Conservation (phyloP, 78 protist species). For the Diacronema lutheri region DNA sequence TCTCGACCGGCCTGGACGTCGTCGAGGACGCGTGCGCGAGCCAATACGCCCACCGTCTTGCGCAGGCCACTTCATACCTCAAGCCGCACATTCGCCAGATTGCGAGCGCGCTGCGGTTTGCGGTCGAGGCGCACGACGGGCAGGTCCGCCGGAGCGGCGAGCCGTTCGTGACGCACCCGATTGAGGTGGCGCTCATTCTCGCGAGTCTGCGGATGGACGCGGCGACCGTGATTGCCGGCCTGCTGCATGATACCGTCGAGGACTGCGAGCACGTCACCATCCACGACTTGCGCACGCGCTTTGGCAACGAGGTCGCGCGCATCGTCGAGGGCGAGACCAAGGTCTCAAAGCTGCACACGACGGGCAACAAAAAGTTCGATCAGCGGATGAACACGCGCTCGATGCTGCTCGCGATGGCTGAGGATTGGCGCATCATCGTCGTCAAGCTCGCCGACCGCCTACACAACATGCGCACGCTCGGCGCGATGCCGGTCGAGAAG, state of each 20-base stretch:
- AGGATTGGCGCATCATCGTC: conserved; percentile 30
- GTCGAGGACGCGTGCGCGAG: no score
- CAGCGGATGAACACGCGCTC: conserved; percentile 10
- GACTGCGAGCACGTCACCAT: not conserved
- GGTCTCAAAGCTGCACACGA: not conserved
- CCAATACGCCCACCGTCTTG: no score
- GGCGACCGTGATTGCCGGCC: not conserved
- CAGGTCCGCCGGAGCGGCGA: conserved; percentile 21
- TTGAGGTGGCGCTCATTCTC: conserved; percentile 8
- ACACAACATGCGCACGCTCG: conserved; percentile 41
- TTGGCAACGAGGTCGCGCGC: not conserved
- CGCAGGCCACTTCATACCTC: no score
- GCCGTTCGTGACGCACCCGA: conserved; percentile 20
- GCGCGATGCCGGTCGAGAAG: conserved; percentile 16
- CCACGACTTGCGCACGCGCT: not conserved
- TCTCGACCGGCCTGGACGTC: no score
- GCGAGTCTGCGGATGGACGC: conserved; percentile 7
- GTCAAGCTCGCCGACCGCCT: conserved; percentile 42
- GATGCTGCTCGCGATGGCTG: conserved; percentile 19
- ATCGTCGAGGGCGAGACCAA: conserved; percentile 30
- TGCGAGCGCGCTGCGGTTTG: not conserved
- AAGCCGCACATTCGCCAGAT: no score
- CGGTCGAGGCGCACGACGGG: conserved; percentile 15
- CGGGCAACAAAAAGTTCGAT: not conserved
- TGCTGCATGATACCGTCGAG: conserved; percentile 34